Evolutionary conservation across 352 stramenopile genomes (phyloP), one percentile per base, ranked within the genome.

Genomic region (Phytophthora palmivora): DNA sequence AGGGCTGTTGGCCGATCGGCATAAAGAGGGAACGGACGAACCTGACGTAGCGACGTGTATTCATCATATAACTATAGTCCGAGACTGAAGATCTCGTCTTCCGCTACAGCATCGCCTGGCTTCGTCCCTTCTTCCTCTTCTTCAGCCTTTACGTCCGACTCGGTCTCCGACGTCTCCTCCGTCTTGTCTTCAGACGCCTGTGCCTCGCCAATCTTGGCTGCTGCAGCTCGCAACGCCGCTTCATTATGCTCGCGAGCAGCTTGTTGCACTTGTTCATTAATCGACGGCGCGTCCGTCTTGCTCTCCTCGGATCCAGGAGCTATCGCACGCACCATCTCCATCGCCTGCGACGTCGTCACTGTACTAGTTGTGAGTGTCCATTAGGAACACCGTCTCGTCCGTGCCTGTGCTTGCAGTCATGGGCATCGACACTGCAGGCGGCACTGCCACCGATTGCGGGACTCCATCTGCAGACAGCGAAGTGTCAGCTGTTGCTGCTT

Each of bases 81-180:
- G 36, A 94, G 71, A 37, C 83, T 90, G 55, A 94, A 94, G 46
- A 94, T 92, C 67, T 92, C 86, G 47, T 92, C 83, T 32, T 89
- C 81, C 6, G 44, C 72, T 8, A 64, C 47, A 21, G 74, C 24
- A 12, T 50, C 28, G 4, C 39, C 4, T 6, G 51, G 39, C 57
- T 26, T 44, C 32, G 47, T 22, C 34, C 53, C 21, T 12, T 19
- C 36, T 30, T 21, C 30, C 37, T 39, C 34, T 21, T 34, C 22
- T 24, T 58, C 39, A 6, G 30, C 1, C 41, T 52, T 52, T 9
- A 42, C 48, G 14, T 42, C 53, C 9, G 12, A 22, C 42, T 69
- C 58, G n/a, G 54, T 38, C 16, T 63, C 62, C 22, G 56, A 52
- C 15, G 14, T 21, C 14, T 74, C 33, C 42, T 33, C 19, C 4